phyloP scores from a whole-genome alignment of 768 basidiomycete species.

The Suillus fuscotomentosus region DNA sequence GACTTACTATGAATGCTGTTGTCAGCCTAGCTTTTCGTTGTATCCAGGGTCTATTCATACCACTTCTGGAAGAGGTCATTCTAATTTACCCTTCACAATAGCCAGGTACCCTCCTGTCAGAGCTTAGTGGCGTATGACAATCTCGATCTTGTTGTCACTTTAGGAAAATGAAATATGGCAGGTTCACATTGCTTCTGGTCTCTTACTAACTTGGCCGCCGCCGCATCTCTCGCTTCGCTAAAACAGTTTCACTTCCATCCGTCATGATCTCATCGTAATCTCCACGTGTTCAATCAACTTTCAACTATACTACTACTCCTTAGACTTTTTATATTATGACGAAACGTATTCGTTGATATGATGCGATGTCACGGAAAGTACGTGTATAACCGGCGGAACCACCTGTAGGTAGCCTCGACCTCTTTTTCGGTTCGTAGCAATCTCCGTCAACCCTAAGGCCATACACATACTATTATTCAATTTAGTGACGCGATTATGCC shows the following conservation, averaged over 20 bases:
- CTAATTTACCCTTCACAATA: slow-evolving; percentile 5
- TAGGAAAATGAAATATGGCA: slow-evolving; percentile 2
- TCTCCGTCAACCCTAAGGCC: slow-evolving; percentile 14
- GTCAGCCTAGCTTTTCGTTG: slow-evolving; percentile 24
- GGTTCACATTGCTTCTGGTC: neutral
- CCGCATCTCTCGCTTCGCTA: slow-evolving; percentile 2
- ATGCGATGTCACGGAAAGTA: neutral
- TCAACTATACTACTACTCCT: neutral
- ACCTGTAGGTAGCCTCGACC: too few species aligned
- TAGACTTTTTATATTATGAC: neutral
- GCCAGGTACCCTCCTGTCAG: slow-evolving; percentile 2
- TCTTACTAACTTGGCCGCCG: neutral
- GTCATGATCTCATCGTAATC: slow-evolving; percentile 5
- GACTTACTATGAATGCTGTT: slow-evolving; percentile 28
- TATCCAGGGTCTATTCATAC: slow-evolving; percentile 33
- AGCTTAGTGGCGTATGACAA: neutral
- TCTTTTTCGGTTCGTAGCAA: slow-evolving; percentile 5
- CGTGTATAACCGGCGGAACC: neutral
- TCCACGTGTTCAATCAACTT: neutral
- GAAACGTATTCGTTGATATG: neutral
- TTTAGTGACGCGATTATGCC: slow-evolving; percentile 13
- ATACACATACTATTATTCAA: too few species aligned
- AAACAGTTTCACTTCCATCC: neutral
- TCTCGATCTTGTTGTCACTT: slow-evolving; percentile 1
- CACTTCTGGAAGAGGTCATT: slow-evolving; percentile 20